Evolutionary conservation across 176 grass and related monocot genomes (phyloP).

Genomic region (Themeda triandra): DNA sequence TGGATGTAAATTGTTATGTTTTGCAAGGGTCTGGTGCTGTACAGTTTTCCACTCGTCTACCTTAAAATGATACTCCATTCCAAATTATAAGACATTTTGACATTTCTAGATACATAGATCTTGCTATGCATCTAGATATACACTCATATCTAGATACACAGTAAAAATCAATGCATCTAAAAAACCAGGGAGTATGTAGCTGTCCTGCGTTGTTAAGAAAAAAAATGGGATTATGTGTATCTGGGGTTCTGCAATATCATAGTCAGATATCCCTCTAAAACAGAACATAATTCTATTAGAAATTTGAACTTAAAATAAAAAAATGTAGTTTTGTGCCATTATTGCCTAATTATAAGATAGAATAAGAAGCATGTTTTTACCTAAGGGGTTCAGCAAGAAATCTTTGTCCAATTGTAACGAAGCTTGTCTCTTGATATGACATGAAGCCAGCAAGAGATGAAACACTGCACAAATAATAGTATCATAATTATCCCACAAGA

Average conservation of each 20-base stretch:
- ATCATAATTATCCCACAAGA: slow-evolving; percentile 12
- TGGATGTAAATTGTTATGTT: neutral
- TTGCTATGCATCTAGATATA: no score
- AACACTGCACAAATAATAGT: slow-evolving; percentile 56
- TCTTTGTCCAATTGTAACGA: slow-evolving; percentile 97
- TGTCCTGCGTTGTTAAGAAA: no score
- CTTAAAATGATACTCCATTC: no score
- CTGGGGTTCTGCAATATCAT: neutral
- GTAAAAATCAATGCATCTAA: no score
- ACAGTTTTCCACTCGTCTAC: no score
- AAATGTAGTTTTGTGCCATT: neutral
- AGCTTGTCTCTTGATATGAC: slow-evolving; percentile 99
- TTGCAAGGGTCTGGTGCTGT: neutral
- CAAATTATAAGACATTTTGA: no score
- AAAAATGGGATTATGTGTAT: no score
- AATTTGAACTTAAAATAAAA: neutral
- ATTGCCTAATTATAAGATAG: slow-evolving; percentile 9
- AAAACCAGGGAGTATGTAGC: no score
- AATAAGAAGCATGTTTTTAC: slow-evolving; percentile 31
- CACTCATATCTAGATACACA: no score
- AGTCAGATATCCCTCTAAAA: neutral
- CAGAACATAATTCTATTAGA: neutral
- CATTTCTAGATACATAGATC: no score
- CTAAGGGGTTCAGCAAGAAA: slow-evolving; percentile 95
- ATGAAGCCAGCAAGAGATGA: slow-evolving; percentile 98